Percentiles rank a stretch among this genome's conserved stretches.
These are phyloP conservation scores for Paralagenidium karlingii DNA, from an alignment of 352 stramenopile species.

Conservation along the genomic window DNA sequence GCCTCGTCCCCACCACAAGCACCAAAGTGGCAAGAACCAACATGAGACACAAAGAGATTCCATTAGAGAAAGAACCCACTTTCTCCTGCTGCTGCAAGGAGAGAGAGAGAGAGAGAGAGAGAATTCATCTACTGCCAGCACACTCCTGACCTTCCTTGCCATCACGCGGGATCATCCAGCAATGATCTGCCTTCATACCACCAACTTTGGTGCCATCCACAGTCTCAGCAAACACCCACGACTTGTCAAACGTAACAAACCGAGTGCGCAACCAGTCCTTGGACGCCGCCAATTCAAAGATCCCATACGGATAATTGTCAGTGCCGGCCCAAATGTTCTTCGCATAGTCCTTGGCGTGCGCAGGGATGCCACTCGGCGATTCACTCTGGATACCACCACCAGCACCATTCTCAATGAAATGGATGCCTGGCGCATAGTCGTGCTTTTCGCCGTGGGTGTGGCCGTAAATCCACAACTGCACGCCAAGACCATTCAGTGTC, in stretches of 20 bases:
- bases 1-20: too few relatives aligned
- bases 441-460: constrained; percentile 11
- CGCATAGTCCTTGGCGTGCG: constrained; percentile 18
- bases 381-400: constrained; percentile 72
- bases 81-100: too few relatives aligned
- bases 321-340: constrained; percentile 29
- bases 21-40: too few relatives aligned
- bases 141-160: constrained; percentile 7
- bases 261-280: constrained; percentile 55
- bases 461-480: constrained; percentile 8
- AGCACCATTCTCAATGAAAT: constrained; percentile 70
- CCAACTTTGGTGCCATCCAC: constrained; percentile 28
- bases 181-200: constrained; percentile 54
- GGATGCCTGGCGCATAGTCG: constrained; percentile 26
- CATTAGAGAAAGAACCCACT: too few relatives aligned
- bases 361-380: constrained; percentile 52
- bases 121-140: too few relatives aligned
- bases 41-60: too few relatives aligned
- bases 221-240: constrained; percentile 42
- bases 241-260: constrained; percentile 53
- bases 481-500: constrained; percentile 30
- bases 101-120: too few relatives aligned
- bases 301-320: constrained; percentile 40
- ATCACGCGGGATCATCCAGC: constrained; percentile 49
- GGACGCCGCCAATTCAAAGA: constrained; percentile 47